Base-by-base conservation (phyloP, 495 filamentous ascomycete species). In the Talaromyces borbonicus region DNA sequence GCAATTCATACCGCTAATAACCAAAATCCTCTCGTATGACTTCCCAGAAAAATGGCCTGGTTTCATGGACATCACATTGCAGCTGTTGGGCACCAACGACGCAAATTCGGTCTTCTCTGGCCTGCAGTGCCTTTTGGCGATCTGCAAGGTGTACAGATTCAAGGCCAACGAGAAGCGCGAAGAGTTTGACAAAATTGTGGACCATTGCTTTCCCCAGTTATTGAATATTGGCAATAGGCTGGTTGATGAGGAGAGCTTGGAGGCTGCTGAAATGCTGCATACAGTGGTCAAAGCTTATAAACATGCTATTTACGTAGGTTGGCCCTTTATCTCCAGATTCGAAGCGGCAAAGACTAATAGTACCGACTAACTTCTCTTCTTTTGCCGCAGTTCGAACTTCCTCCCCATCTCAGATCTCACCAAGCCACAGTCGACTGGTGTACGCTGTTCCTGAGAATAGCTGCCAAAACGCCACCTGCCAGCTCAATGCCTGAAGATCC, bases 261-360 rank as follows among this genome's bases (percentile, higher is more conserved):
- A 97, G 63, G 92, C 92, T 38, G 92, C 86, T 39, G 92, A 96
- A 68, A 97, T 97, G 85, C 73, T 98, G 48, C 85, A 92, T 48
- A 84, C 92, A 46, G 83, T 90, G 25, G 78, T 97, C 58, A 98
- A 98, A 69, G 80, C 85, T 5, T 97, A 90, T 64, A 98, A 98
- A 68, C 93, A 98, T 66, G 86, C 90, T 30, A 93, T 90, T 48
- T 98, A 90, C 70, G 90, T 96, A 71, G 45, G 87, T 81, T 44
- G 46, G 36, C 47, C 37, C 19, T 19, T 19, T 23, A 36, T 36
- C 12, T 15, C 9, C 39, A 15, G n/a, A 23, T 16, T 20, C 45
- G 6, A 19, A 18, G 15, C 25, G 43, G 32, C 41, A 49, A 59
- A n/a, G n/a, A n/a, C n/a, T n/a, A n/a, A n/a, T 66, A 49, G 60